phyloP scores from a whole-genome alignment of 306 rosid species.

The Erythrophleum fordii region DNA sequence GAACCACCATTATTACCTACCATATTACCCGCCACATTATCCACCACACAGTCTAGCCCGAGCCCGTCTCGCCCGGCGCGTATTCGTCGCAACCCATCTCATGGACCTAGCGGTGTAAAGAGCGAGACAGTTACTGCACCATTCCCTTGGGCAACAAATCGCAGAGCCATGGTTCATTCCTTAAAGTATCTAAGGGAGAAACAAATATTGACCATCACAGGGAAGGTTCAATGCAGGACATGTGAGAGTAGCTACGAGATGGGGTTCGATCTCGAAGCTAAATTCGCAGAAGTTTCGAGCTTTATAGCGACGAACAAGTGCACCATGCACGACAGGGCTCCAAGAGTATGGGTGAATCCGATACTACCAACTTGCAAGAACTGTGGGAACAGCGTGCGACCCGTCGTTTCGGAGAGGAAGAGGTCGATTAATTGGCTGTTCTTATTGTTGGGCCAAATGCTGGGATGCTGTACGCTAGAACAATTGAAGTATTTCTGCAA shows the following conservation, averaged over 20 bases:
- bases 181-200: not conserved
- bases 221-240: constrained; percentile 49
- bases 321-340: constrained; percentile 54
- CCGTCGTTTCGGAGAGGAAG: constrained; percentile 40
- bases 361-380: constrained; percentile 38
- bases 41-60: not conserved
- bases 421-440: constrained; percentile 68
- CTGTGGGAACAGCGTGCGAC: constrained; percentile 53
- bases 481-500: constrained; percentile 66
- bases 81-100: not conserved
- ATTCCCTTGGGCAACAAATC: constrained; percentile 58
- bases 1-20: not conserved
- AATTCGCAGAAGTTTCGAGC: not conserved
- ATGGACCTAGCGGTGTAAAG: not conserved
- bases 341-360: constrained; percentile 49
- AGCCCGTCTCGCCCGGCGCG: constrained; percentile 1
- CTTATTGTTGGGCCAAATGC: constrained; percentile 56
- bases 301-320: not conserved
- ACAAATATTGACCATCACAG: constrained; percentile 18
- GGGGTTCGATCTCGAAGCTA: constrained; percentile 9
- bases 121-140: constrained; percentile 26
- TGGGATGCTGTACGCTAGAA: constrained; percentile 53
- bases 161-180: constrained; percentile 40
- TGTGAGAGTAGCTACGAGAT: constrained; percentile 40
- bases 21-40: no score